These are phyloP conservation scores for Volvox africanus DNA, from an alignment of 139 green algal genomes.

Conservation along the genomic window DNA sequence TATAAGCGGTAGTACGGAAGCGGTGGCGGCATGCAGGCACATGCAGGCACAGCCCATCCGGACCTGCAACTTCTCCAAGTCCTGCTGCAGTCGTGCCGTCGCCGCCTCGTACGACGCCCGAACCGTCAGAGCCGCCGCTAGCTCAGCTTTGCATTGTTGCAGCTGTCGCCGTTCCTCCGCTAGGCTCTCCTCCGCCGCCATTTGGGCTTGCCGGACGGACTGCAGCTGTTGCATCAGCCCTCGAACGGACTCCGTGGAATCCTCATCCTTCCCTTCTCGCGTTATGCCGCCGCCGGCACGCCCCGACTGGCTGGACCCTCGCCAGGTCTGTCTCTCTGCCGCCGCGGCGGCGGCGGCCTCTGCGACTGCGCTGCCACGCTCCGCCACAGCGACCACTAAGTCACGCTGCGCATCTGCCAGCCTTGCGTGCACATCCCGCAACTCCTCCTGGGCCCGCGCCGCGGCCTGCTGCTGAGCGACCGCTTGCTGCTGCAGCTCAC, in stretches of 20 bases:
- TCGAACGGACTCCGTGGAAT: not conserved
- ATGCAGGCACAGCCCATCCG: no score
- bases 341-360: not conserved
- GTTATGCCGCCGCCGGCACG: not conserved
- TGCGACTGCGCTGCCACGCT: not conserved
- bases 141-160: conserved; percentile 24
- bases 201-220: not conserved
- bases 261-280: not conserved
- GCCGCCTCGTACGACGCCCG: not conserved
- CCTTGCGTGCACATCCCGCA: not conserved
- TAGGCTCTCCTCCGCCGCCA: not conserved
- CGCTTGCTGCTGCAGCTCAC: conserved; percentile 19
- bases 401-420: not conserved
- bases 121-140: not conserved
- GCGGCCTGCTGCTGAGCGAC: not conserved
- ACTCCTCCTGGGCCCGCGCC: conserved; percentile 3
- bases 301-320: not conserved
- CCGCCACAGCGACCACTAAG: not conserved
- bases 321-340: not conserved
- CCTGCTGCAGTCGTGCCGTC: not conserved
- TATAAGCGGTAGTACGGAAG: no score
- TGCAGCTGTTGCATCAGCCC: not conserved
- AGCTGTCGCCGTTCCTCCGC: conserved; percentile 20
- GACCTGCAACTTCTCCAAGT: conserved; percentile 34
- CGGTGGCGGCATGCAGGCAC: no score